Percentiles rank a stretch among this genome's conserved stretches.
Conservation (phyloP, 2,329 filamentous ascomycete genomes). For the Septoria petroselini region DNA sequence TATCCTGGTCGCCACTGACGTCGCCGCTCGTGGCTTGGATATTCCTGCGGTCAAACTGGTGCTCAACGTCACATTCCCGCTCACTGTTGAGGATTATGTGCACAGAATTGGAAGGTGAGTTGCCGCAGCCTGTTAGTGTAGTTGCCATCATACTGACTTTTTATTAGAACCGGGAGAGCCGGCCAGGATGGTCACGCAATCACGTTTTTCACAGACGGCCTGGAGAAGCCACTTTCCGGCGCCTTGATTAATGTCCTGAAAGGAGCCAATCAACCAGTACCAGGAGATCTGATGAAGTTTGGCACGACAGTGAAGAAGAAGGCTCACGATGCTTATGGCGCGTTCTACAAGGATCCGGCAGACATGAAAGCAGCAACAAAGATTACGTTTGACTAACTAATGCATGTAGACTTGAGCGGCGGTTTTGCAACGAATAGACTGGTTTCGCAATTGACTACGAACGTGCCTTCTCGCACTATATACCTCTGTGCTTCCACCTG, state of each 20-base stretch:
- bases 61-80: slow-evolving; percentile 89
- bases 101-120: slow-evolving; percentile 75
- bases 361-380: slow-evolving; percentile 82
- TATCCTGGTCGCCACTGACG: slow-evolving; percentile 90
- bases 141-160: slow-evolving; percentile 14
- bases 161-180: slow-evolving; percentile 75
- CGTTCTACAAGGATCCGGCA: slow-evolving; percentile 89
- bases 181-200: slow-evolving; percentile 85
- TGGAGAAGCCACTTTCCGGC: slow-evolving; percentile 84
- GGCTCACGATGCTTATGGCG: slow-evolving; percentile 89
- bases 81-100: slow-evolving; percentile 96
- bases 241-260: slow-evolving; percentile 93
- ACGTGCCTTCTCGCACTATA: not conserved
- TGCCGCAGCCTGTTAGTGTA: not conserved
- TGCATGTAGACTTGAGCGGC: slow-evolving; percentile 1
- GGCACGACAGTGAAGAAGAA: slow-evolving; percentile 99
- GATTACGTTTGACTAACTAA: slow-evolving; percentile 81
- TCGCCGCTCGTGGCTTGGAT: slow-evolving; percentile 88
- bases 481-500: no score
- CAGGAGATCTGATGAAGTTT: slow-evolving; percentile 88
- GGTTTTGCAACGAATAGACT: not conserved
- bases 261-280: slow-evolving; percentile 86
- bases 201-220: slow-evolving; percentile 86
- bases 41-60: slow-evolving; percentile 94
- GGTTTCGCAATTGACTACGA: no score